Percentiles rank a stretch among this genome's conserved stretches.
Conservation (phyloP, 345 rosid genomes). For the Eutrema heterophyllum region DNA sequence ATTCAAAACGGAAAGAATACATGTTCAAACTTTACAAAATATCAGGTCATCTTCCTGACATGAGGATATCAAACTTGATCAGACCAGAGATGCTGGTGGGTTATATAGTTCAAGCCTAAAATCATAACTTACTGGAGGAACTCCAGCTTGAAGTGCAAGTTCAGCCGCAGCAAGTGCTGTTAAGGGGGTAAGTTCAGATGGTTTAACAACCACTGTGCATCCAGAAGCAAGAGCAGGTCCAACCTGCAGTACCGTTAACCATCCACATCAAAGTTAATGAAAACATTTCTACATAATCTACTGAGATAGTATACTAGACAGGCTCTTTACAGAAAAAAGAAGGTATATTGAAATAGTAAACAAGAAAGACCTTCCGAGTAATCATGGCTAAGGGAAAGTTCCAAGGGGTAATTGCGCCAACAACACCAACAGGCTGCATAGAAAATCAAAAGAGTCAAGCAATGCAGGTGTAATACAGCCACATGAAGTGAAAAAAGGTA, state of each 20-base stretch:
- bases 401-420: conserved; percentile 95
- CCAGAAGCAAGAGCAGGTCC: conserved; percentile 99
- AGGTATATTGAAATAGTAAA: not conserved
- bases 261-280: conserved; percentile 17
- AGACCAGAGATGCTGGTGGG: conserved; percentile 6
- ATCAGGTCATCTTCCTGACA: conserved; percentile 1
- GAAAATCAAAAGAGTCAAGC: conserved; percentile 15
- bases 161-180: conserved; percentile 95
- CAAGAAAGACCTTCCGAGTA: conserved; percentile 71
- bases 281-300: not conserved
- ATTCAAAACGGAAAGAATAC: conserved; percentile 2
- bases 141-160: conserved; percentile 96
- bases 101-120: conserved; percentile 13
- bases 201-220: conserved; percentile 92
- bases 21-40: not conserved
- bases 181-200: conserved; percentile 94
- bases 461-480: not conserved
- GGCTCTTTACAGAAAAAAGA: not conserved
- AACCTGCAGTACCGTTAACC: conserved; percentile 47
- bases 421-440: conserved; percentile 93
- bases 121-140: conserved; percentile 72
- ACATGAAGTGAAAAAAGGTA: not conserved
- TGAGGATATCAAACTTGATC: not conserved
- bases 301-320: conserved; percentile 4
- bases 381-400: conserved; percentile 99